Evolutionary conservation across 208 protist genomes (phyloP).

Genomic region (Trypanosoma platydactyli): DNA sequence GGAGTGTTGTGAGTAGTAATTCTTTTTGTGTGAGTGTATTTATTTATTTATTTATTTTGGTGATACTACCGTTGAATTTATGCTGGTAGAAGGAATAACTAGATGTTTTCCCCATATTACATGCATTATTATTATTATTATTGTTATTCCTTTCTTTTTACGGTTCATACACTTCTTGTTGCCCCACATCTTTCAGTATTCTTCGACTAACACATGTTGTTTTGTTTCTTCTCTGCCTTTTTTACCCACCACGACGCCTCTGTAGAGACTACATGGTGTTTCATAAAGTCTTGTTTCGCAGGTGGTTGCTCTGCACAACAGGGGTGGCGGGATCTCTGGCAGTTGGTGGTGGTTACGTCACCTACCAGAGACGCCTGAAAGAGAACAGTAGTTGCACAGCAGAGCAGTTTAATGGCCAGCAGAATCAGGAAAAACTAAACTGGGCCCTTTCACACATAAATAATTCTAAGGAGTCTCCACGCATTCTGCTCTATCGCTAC

Average conservation of each 20-base stretch:
- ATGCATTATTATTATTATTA: no score
- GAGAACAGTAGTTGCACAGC: constrained; percentile 80
- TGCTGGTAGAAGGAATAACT: no score
- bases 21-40: no score
- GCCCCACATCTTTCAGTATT: constrained; percentile 4
- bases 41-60: no score
- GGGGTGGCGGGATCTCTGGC: constrained; percentile 35
- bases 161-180: no score
- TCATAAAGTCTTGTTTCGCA: constrained; percentile 41
- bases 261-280: constrained; percentile 36
- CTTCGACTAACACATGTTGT: constrained; percentile 16
- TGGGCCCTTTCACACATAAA: constrained; percentile 52
- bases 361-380: constrained; percentile 72
- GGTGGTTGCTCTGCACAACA: constrained; percentile 43
- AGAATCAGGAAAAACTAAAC: constrained; percentile 53
- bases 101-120: no score
- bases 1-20: no score
- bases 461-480: constrained; percentile 40
- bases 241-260: constrained; percentile 10
- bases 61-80: no score
- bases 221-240: constrained; percentile 23
- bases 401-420: constrained; percentile 73
- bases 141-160: no score
- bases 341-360: constrained; percentile 55
- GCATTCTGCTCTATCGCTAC: constrained; percentile 76